These are phyloP conservation scores for Pyrenophora seminiperda DNA, from an alignment of 2,329 filamentous ascomycete species.

Conservation along the genomic window DNA sequence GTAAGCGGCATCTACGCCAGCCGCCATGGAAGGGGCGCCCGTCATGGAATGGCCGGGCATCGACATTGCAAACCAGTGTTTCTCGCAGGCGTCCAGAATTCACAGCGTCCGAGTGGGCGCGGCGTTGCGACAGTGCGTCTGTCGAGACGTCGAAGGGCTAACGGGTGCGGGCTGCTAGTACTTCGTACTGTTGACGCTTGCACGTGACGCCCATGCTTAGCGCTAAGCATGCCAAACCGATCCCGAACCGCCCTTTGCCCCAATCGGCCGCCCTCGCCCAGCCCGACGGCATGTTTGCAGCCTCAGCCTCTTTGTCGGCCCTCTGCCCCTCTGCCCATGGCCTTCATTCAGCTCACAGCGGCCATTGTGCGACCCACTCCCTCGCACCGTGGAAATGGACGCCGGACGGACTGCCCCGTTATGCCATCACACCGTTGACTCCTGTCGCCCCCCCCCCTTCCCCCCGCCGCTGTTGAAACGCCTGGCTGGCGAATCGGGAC, in stretches of 20 bases:
- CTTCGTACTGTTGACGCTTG: slow-evolving; percentile 7
- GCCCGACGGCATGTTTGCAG: slow-evolving; percentile 10
- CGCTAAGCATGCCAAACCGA: neutral
- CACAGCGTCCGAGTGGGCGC: slow-evolving; percentile 16
- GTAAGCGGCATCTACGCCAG: slow-evolving; percentile 42
- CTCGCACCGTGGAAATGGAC: slow-evolving; percentile 6
- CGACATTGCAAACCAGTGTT: slow-evolving; percentile 28
- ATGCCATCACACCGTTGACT: slow-evolving; percentile 6
- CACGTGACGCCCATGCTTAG: slow-evolving; percentile 13
- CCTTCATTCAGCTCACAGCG: neutral
- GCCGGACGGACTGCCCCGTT: slow-evolving; percentile 1
- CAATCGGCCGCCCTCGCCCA: slow-evolving; percentile 10
- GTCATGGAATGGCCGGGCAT: slow-evolving; percentile 33
- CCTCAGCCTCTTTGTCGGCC: slow-evolving; percentile 12
- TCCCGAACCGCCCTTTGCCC: slow-evolving; percentile 3
- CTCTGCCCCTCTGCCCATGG: slow-evolving; percentile 1
- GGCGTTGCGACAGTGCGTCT: slow-evolving; percentile 27
- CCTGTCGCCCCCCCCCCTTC: slow-evolving; percentile 2
- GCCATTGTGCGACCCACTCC: slow-evolving; percentile 1
- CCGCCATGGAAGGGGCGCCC: slow-evolving; percentile 32
- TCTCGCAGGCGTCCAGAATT: slow-evolving; percentile 6
- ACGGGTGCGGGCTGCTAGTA: slow-evolving; percentile 23
- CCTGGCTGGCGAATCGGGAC: slow-evolving; percentile 3
- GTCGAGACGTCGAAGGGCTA: slow-evolving; percentile 31
- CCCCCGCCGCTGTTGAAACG: slow-evolving; percentile 12